These are phyloP conservation scores for Lipomyces yamadae DNA, from an alignment of 805 yeast genomes.

Conservation along the genomic window DNA sequence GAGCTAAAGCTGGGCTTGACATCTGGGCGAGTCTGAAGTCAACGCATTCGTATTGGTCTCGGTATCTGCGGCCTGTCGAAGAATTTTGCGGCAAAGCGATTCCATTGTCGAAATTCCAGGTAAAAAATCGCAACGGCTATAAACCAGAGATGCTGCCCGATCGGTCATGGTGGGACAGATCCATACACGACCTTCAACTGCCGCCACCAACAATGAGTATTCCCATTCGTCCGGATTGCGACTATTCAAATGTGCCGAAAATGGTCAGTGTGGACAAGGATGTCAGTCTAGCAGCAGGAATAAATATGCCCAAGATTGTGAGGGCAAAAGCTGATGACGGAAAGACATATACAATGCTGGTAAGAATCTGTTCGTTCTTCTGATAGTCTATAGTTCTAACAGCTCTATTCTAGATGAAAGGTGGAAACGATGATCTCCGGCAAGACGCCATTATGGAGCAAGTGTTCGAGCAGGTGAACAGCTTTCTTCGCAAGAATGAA, in stretches of 20 bases:
- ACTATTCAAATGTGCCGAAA: constrained; percentile 55
- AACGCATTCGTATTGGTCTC: constrained; percentile 40
- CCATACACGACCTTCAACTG: constrained; percentile 52
- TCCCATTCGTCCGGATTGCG: constrained; percentile 50
- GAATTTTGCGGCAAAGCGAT: constrained; percentile 58
- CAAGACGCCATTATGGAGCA: constrained; percentile 99
- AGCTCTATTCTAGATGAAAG: constrained; percentile 52
- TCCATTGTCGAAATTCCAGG: constrained; percentile 29
- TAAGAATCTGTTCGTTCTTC: constrained; percentile 43
- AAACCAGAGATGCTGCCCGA: constrained; percentile 38
- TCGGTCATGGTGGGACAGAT: constrained; percentile 63
- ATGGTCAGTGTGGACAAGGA: constrained; percentile 54
- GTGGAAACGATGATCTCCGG: constrained; percentile 87
- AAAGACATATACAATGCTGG: constrained; percentile 56
- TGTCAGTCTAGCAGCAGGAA: constrained; percentile 77
- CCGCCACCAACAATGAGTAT: constrained; percentile 72
- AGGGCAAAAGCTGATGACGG: constrained; percentile 65
- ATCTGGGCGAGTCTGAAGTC: constrained; percentile 53
- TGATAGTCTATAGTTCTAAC: background rate
- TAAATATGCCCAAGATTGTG: constrained; percentile 85
- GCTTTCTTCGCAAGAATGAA: constrained; percentile 59
- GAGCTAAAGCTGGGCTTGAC: constrained; percentile 58
- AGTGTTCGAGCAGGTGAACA: constrained; percentile 85
- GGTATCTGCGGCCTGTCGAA: constrained; percentile 54
- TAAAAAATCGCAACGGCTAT: constrained; percentile 9